Evolutionary conservation across 768 basidiomycete species (phyloP), one percentile per base, ranked within the genome.

Genomic region (Leccinum longicurvipes): DNA sequence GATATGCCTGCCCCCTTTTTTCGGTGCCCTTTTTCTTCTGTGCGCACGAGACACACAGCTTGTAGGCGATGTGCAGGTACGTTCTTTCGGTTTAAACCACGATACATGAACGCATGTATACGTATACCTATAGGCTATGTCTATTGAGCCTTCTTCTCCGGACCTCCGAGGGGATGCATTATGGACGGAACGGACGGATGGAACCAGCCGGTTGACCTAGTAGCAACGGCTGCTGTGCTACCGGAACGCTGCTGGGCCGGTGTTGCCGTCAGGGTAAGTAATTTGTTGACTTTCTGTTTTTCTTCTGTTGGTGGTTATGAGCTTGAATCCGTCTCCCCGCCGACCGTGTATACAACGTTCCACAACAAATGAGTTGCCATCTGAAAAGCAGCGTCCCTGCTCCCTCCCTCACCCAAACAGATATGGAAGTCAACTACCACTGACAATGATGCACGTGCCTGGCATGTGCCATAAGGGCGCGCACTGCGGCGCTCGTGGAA

Each of bases 141-240:
- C 55, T 56, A 55, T 44, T 3, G n/a, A n/a, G 11, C 45, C 39
- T 47, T 58, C 49, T 57, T 48, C 51, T 54, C 54, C 63, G 65
- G 32, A 56, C 29, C 8, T 66, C 65, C 65, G 65, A 66, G 65
- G 65, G 42, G 44, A 55, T 41, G 39, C n/a, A 41, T 41, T 41
- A 19, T 41, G 54, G 55, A 46, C n/a, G 6, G 32, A 45, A 47
- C n/a, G 44, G 44, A 21, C 6, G 31, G 31, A 31, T 31, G n/a
- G n/a, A 31, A 15, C 44, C 19, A 21, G 23, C 19, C 7, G 44
- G 24, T 15, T 24, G 19, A 15, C 14, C 21, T 24, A 21, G 21
- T 10, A 36, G 36, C 8, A 36, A 17, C 36, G 42, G 12, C 11
- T 23, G 21, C 36, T 36, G 23, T 45, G 6, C 6, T 23, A 45